Percentiles rank a stretch among this genome's conserved stretches.
Evolutionary conservation across 768 basidiomycete genomes (phyloP).

Genomic region (Strobilomyces dryophilus): DNA sequence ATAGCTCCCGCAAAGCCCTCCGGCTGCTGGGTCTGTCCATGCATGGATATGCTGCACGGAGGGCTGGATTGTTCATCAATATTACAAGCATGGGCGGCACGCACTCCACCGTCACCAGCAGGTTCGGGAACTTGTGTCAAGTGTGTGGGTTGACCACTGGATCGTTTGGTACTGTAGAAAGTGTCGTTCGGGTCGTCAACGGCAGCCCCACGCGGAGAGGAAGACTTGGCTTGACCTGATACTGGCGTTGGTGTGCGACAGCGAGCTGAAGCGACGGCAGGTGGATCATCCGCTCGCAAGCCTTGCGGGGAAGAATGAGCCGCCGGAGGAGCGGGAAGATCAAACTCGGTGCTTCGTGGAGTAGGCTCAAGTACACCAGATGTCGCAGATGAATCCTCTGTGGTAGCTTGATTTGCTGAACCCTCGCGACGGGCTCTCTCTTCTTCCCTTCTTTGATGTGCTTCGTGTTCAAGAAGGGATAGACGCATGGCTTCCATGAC

Average conservation of each 20-base stretch:
- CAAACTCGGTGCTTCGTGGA: slow-evolving; percentile 1
- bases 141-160: slow-evolving; percentile 13
- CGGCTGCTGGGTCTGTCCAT: slow-evolving; percentile 6
- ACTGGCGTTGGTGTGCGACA: slow-evolving; percentile 30
- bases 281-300: slow-evolving; percentile 9
- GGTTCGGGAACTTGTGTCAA: slow-evolving; percentile 10
- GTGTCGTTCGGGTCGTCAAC: slow-evolving; percentile 28
- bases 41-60: neutral
- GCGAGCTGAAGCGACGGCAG: slow-evolving; percentile 10
- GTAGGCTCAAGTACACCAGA: slow-evolving; percentile 4
- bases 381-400: slow-evolving; percentile 15
- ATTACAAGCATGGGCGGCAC: slow-evolving; percentile 4
- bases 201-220: slow-evolving; percentile 22
- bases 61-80: slow-evolving; percentile 13
- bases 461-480: slow-evolving; percentile 91
- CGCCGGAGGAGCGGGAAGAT: slow-evolving; percentile 2
- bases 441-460: slow-evolving; percentile 78
- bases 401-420: slow-evolving; percentile 34
- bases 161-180: slow-evolving; percentile 26
- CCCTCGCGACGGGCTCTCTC: slow-evolving; percentile 57
- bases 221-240: slow-evolving; percentile 34
- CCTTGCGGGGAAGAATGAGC: slow-evolving; percentile 2
- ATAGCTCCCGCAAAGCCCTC: slow-evolving; percentile 10
- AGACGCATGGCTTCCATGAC: slow-evolving; percentile 98
- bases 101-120: slow-evolving; percentile 10